Evolutionary conservation across 2,329 filamentous ascomycete genomes (phyloP), one percentile per base, ranked within the genome.

Genomic region (Aspergillus candidus): DNA sequence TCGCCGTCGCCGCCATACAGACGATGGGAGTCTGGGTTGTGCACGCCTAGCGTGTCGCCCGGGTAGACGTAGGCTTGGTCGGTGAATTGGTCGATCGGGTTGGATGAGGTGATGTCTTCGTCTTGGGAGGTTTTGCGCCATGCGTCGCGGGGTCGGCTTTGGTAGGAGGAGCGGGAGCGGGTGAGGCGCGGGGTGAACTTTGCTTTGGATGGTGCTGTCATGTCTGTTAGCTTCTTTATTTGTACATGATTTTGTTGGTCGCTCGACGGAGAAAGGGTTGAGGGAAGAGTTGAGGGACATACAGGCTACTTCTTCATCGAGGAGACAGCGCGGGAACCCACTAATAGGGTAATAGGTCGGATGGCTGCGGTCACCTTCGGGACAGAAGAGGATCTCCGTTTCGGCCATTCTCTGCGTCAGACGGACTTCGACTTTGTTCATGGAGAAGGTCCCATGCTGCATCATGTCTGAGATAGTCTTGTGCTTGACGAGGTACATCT

Each of bases 161-260:
- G 22, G 22, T 27, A 27, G 22, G 22, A 27, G 7, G 22, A 27
- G 22, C 22, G 22, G 49, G 83, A 88, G 59, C 79, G 88, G 8
- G 13, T 64, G 35, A 54, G 61, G 32, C 60, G 57, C 6, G 56
- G 63, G 40, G 52, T 64, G 11, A 58, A 56, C 31, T 59, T 55
- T 33, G 57, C 53, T 15, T 46, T 65, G 40, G 55, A 54, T 38
- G 56, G 22, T 2, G 22, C 22, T 27, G 22, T 27, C 6, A 6
- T 18, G 18, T 27, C 8, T 27, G 22, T 27, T 27, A 27, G 22
- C 10, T 27, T 27, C 22, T 27, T 27, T 27, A 5, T 27, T 10
- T 27, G 22, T 27, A 10, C 10, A 10, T 27, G 22, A 2, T 8
- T 27, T 27, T 27, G 7, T 10, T 27, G 22, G 10, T 27, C 1